A percentile compares a stretch with the other conserved stretches of the same genome.
phyloP scores from a whole-genome alignment of 768 basidiomycete species.

The Phanerochaete carnosa region DNA sequence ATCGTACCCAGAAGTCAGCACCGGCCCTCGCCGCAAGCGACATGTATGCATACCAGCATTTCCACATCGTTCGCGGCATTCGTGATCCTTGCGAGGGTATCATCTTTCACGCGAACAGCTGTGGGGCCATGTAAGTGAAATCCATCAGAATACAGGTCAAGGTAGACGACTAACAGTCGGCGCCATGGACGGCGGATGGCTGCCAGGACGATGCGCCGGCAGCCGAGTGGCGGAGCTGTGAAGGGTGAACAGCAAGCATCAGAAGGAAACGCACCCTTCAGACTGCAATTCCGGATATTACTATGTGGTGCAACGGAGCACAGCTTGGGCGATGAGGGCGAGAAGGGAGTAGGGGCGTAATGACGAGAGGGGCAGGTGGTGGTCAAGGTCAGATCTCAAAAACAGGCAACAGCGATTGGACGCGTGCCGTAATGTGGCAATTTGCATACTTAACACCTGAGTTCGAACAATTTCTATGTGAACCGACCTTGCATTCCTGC shows the following conservation, averaged over 20 bases:
- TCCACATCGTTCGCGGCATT: constrained; percentile 67
- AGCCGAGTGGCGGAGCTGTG: background rate
- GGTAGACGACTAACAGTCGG: background rate
- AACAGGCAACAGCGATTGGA: no score
- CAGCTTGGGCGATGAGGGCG: no score
- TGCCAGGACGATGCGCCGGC: constrained; percentile 1
- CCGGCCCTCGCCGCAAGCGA: background rate
- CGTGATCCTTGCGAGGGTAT: constrained; percentile 50
- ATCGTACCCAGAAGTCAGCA: background rate
- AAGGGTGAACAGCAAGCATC: background rate
- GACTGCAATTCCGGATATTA: background rate
- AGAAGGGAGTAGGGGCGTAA: no score
- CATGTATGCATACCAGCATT: constrained; percentile 52
- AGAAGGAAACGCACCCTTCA: background rate
- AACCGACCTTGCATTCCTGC: background rate
- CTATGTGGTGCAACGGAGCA: no score
- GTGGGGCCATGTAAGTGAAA: background rate
- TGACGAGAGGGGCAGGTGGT: no score
- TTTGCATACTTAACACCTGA: no score
- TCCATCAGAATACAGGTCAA: background rate
- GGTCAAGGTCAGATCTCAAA: no score
- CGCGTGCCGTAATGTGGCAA: no score
- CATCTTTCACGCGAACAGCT: constrained; percentile 15
- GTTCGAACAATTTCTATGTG: background rate
- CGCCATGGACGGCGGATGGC: background rate